These are phyloP conservation scores for Venturia effusa DNA, from an alignment of 2,329 filamentous ascomycete species.

Conservation along the genomic window DNA sequence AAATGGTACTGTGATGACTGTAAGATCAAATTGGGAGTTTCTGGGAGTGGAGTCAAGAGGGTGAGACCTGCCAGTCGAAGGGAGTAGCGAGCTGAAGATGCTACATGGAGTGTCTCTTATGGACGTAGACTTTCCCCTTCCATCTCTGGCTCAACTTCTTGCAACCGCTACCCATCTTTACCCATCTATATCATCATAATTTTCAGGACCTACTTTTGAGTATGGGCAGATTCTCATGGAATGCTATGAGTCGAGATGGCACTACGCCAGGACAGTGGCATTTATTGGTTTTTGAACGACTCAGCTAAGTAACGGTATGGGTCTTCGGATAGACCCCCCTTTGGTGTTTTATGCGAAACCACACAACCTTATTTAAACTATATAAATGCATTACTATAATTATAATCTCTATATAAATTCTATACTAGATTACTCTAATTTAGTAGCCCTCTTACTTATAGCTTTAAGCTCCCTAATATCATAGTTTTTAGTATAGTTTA, in stretches of 20 bases:
- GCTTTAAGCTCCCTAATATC: no score
- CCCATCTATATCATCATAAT: background rate
- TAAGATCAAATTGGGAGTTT: constrained; percentile 13
- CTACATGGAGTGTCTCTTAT: background rate
- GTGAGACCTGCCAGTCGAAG: constrained; percentile 13
- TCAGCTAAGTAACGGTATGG: no score
- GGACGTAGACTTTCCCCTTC: background rate
- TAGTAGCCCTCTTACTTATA: no score
- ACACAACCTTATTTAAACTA: no score
- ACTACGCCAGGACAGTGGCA: background rate
- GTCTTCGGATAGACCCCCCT: no score
- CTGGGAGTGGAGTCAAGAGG: constrained; percentile 4
- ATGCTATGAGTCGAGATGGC: background rate
- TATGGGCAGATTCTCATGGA: background rate
- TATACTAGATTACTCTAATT: no score
- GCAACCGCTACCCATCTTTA: background rate
- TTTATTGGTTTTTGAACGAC: background rate
- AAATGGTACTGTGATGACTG: constrained; percentile 18
- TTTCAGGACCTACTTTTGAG: background rate
- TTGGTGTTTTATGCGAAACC: no score
- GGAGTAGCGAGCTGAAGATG: background rate
- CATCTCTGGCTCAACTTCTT: background rate
- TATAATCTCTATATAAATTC: no score
- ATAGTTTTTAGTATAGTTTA: no score
- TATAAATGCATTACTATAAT: no score